Base-by-base conservation (phyloP, 1,284 basidiomycete species). In the Gomphus sp. region DNA sequence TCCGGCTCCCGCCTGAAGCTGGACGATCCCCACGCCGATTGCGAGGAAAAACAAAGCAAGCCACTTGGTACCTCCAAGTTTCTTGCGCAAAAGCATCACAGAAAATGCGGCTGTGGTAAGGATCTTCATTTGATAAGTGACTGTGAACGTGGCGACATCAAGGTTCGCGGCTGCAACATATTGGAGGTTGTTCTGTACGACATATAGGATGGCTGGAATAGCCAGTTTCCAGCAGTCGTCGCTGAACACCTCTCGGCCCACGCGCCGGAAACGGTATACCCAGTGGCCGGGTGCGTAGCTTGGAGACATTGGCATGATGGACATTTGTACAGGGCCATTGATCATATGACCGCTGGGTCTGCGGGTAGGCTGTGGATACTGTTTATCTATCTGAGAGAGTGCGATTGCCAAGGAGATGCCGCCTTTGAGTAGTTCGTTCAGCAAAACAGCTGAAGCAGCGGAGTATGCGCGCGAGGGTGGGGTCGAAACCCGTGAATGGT, bases 101-200 rank as follows among this genome's bases (percentile, higher is more conserved):
- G 91, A 95, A 73, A 96, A 98, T 50, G 87, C 90, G 14, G 95
- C 95, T 11, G 95, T 98, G 33, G 95, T 98, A 62, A 98, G 84
- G 66, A 98, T 97, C 76, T 98, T 96, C 91, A 95, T 94, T 72
- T 96, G 93, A 73, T 96, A 96, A 58, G 89, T 92, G 68, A 95
- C 91, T 71, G 93, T 91, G 75, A 98, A 98, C 18, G 94, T 95
- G 12, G 95, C 93, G 22, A 92, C 93, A 61, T 93, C 91, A 60
- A 98, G 80, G 70, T 98, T 97, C 59, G 89, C 87, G 28, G 91
- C 89, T 14, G 95, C 95, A 61, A 96, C 88, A 72, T 93, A 98
- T 72, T 98, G 95, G 45, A 98, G 79, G 72, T 93, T 94, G 77
- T 98, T 98, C 75, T 98, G 95, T 61, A 96, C 84, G 66, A 96